A percentile compares a stretch with the other conserved stretches of the same genome.
Conservation (phyloP, 225 moss, liverwort and hornwort species). For the Rhytidiadelphus loreus region DNA sequence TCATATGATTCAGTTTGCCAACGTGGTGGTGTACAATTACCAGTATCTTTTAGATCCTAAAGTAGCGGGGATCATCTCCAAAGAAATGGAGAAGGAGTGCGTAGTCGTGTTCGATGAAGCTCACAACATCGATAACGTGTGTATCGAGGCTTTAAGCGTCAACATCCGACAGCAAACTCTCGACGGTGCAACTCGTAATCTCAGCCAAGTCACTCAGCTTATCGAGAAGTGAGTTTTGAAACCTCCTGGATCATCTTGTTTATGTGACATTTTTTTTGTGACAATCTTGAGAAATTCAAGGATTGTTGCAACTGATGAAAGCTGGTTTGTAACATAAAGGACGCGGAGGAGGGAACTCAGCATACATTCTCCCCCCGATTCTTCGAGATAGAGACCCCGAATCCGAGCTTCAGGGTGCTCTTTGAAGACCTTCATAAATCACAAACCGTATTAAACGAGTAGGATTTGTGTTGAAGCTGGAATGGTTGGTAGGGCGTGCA, state of each 20-base stretch:
- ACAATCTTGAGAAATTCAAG: background rate
- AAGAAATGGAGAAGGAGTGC: constrained; percentile 97
- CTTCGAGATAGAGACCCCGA: background rate
- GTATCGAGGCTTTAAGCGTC: constrained; percentile 96
- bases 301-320: background rate
- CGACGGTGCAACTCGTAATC: constrained; percentile 86
- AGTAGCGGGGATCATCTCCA: constrained; percentile 92
- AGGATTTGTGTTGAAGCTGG: background rate
- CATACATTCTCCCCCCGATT: background rate
- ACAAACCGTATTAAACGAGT: background rate
- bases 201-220: constrained; percentile 79
- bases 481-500: background rate
- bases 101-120: constrained; percentile 98
- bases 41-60: constrained; percentile 98
- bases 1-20: constrained; percentile 98
- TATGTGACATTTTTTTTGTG: background rate
- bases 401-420: background rate
- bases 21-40: constrained; percentile 95
- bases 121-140: constrained; percentile 97
- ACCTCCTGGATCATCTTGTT: background rate
- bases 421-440: background rate
- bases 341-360: background rate
- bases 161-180: constrained; percentile 97
- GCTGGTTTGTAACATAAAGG: background rate
- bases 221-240: constrained; percentile 76